Percentiles rank a stretch among this genome's conserved stretches.
These are phyloP conservation scores for Patellifolia procumbens DNA, from an alignment of 179 eudicot genomes.

Conservation along the genomic window DNA sequence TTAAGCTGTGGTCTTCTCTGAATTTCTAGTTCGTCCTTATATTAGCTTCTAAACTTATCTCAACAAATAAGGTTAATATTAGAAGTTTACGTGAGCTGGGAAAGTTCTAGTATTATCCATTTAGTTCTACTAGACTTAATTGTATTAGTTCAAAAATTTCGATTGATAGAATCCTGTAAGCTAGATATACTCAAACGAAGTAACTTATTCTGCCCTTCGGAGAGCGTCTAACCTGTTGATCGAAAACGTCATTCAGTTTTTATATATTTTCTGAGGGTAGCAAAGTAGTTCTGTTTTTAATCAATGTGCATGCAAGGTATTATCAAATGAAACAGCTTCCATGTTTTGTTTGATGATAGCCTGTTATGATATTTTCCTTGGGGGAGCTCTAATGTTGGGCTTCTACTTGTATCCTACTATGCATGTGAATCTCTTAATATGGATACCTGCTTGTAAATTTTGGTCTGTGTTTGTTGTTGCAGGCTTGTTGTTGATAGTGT, in stretches of 20 bases:
- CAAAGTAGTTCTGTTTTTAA: not conserved
- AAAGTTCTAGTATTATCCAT: not conserved
- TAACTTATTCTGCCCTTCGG: not conserved
- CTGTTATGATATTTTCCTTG: not conserved
- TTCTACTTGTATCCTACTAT: not conserved
- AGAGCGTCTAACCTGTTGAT: not conserved
- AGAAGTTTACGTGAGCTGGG: not conserved
- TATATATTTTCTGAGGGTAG: not conserved
- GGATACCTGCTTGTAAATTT: not conserved
- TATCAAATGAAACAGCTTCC: not conserved
- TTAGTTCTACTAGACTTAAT: not conserved
- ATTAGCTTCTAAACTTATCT: not conserved
- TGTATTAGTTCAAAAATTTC: not conserved
- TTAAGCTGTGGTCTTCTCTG: too few species aligned
- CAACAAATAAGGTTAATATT: not conserved
- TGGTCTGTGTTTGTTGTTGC: conserved; percentile 36
- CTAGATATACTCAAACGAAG: not conserved
- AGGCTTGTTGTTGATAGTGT: conserved; percentile 93
- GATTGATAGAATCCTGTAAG: not conserved
- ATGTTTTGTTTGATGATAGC: not conserved
- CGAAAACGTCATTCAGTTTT: not conserved
- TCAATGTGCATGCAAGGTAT: not conserved
- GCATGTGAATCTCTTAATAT: not conserved
- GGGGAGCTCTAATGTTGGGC: not conserved
- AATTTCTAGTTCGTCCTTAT: not conserved